Conservation (phyloP, 805 yeast genomes). For the Hanseniaspora pseudoguilliermondii region DNA sequence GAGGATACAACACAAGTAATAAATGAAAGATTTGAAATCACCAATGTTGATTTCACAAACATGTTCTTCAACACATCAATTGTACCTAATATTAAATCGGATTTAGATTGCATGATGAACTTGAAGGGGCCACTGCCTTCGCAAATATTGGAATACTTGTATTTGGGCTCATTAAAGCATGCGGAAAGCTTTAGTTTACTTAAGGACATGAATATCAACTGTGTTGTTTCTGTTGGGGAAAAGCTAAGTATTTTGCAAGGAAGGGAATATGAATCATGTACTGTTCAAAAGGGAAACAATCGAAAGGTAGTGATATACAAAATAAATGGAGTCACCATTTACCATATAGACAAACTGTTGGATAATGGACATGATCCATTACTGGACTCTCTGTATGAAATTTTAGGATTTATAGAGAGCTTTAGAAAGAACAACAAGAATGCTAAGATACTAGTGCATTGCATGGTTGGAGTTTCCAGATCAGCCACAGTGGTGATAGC, state of each 20-base stretch:
- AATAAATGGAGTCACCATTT: constrained; percentile 24
- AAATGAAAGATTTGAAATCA: constrained; percentile 8
- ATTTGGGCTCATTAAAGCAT: constrained; percentile 72
- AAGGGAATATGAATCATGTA: not conserved
- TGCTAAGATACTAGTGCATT: constrained; percentile 64
- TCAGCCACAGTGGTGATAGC: constrained; percentile 94
- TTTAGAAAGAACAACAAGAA: constrained; percentile 27
- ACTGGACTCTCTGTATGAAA: constrained; percentile 45
- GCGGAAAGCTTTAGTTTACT: constrained; percentile 62
- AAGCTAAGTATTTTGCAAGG: constrained; percentile 28
- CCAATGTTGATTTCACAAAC: constrained; percentile 21
- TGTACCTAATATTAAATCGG: not conserved
- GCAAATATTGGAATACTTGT: constrained; percentile 65
- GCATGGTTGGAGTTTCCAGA: constrained; percentile 90
- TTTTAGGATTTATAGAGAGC: constrained; percentile 53
- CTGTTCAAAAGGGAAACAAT: not conserved
- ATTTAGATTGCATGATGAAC: constrained; percentile 17
- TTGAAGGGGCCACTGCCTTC: constrained; percentile 69
- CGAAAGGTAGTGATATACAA: constrained; percentile 15
- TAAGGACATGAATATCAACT: constrained; percentile 50
- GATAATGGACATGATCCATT: constrained; percentile 87
- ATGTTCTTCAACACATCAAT: constrained; percentile 25
- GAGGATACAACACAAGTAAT: constrained; percentile 17
- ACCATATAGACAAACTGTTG: constrained; percentile 60
- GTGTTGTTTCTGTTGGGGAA: constrained; percentile 82